phyloP scores from a whole-genome alignment of 225 moss, liverwort and hornwort genomes.

The Ulota crispa region DNA sequence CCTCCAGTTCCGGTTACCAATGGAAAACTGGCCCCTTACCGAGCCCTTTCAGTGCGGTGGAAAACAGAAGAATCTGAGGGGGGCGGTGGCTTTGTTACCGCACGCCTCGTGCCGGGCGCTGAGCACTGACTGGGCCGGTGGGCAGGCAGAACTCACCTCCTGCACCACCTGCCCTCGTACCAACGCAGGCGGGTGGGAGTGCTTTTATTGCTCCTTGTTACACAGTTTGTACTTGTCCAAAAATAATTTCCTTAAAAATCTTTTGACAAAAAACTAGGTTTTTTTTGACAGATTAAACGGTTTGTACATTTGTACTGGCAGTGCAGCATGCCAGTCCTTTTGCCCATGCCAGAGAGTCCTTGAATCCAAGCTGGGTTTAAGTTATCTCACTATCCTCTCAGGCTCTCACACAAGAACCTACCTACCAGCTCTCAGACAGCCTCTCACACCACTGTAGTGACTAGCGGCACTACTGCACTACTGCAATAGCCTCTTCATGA shows the following conservation, averaged over 20 bases:
- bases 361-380: background rate
- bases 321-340: background rate
- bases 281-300: conserved; percentile 14
- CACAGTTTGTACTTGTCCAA: conserved; percentile 2
- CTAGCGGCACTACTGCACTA: background rate
- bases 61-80: background rate
- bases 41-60: background rate
- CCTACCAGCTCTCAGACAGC: background rate
- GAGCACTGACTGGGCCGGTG: conserved; percentile 33
- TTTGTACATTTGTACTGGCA: conserved; percentile 13
- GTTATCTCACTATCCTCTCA: background rate
- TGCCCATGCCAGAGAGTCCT: conserved; percentile 16
- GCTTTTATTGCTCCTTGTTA: conserved; percentile 24
- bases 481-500: conserved; percentile 11
- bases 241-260: background rate
- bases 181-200: conserved; percentile 1
- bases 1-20: too few relatives aligned
- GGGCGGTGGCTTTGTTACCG: conserved; percentile 5
- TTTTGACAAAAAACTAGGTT: too few relatives aligned
- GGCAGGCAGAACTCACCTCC: conserved; percentile 12
- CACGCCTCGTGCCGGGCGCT: conserved; percentile 16
- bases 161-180: conserved; percentile 15
- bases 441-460: too few relatives aligned
- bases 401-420: background rate
- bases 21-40: too few relatives aligned